Evolutionary conservation across 177 flowering plant genomes (phyloP).

Genomic region (Vitis hybrid): DNA sequence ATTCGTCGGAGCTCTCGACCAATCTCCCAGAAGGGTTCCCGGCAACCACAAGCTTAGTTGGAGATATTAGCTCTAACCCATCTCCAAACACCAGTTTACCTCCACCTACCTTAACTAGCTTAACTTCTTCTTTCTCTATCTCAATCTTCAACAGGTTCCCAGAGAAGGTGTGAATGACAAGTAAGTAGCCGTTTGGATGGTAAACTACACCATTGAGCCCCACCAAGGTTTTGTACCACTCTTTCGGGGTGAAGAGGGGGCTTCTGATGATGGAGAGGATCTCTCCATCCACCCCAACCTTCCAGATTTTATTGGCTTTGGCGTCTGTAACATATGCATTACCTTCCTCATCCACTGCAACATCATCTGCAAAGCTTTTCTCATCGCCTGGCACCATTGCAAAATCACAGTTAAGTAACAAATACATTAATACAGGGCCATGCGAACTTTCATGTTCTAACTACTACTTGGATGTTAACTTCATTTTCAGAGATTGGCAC

Average conservation of each 20-base stretch:
- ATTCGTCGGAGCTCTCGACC: slow-evolving; percentile 70
- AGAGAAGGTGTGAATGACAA: slow-evolving; percentile 60
- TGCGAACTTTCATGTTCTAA: no score
- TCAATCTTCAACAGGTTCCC: slow-evolving; percentile 67
- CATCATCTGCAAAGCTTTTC: slow-evolving; percentile 80
- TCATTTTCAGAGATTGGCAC: no score
- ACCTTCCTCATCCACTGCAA: slow-evolving; percentile 80
- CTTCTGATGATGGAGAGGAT: slow-evolving; percentile 40
- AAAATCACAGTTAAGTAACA: not conserved
- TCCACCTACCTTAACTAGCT: slow-evolving; percentile 42
- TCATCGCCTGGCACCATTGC: slow-evolving; percentile 42
- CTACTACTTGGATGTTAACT: no score
- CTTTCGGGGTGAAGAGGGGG: slow-evolving; percentile 58
- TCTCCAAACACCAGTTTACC: slow-evolving; percentile 62
- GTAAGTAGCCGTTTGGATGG: slow-evolving; percentile 83
- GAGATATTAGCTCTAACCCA: slow-evolving; percentile 68
- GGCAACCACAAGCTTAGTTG: slow-evolving; percentile 68
- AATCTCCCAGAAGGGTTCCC: slow-evolving; percentile 55
- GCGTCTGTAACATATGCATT: slow-evolving; percentile 82
- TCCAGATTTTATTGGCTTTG: slow-evolving; percentile 68
- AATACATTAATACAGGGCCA: no score
- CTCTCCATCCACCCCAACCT: slow-evolving; percentile 62
- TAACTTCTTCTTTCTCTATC: slow-evolving; percentile 36
- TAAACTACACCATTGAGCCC: slow-evolving; percentile 80
- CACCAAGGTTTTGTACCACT: slow-evolving; percentile 71